These are phyloP conservation scores for Clarireedia homoeocarpa DNA, from an alignment of 2,329 filamentous ascomycete genomes.

Conservation along the genomic window DNA sequence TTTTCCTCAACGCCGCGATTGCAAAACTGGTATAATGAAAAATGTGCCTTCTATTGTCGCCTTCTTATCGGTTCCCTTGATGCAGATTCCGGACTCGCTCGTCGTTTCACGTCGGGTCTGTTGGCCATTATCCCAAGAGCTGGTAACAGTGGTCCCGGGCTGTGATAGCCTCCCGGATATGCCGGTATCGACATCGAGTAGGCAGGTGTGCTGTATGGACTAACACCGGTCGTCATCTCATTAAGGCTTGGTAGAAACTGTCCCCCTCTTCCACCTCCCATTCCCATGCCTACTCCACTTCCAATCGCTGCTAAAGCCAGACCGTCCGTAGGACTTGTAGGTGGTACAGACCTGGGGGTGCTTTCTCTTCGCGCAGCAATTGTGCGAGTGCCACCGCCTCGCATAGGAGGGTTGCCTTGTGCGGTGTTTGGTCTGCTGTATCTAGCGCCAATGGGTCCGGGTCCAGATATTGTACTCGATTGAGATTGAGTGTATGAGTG, in stretches of 20 bases:
- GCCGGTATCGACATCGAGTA: conserved; percentile 35
- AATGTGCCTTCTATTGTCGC: conserved; percentile 27
- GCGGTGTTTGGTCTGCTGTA: conserved; percentile 22
- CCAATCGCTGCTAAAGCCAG: conserved; percentile 28
- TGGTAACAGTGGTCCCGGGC: conserved; percentile 35
- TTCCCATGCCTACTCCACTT: conserved; percentile 18
- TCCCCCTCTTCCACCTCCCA: conserved; percentile 19
- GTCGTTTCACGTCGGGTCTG: conserved; percentile 39
- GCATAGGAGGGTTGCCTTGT: conserved; percentile 13
- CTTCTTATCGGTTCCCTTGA: conserved; percentile 40
- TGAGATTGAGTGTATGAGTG: conserved; percentile 26
- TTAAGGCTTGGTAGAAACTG: conserved; percentile 50
- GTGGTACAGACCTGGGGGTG: conserved; percentile 29
- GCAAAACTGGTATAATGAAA: neutral
- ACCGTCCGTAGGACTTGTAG: conserved; percentile 32
- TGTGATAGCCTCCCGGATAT: conserved; percentile 21
- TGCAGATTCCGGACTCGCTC: conserved; percentile 42
- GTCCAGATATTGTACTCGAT: conserved; percentile 17
- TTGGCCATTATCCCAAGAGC: conserved; percentile 21
- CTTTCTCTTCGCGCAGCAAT: conserved; percentile 29
- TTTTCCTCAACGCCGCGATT: neutral
- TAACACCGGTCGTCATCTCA: conserved; percentile 56
- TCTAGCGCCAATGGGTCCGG: conserved; percentile 13
- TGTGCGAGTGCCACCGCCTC: conserved; percentile 17
- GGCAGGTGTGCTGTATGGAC: conserved; percentile 51